Base-by-base conservation (phyloP, 2,329 filamentous ascomycete species). In the Alternaria ethzedia region DNA sequence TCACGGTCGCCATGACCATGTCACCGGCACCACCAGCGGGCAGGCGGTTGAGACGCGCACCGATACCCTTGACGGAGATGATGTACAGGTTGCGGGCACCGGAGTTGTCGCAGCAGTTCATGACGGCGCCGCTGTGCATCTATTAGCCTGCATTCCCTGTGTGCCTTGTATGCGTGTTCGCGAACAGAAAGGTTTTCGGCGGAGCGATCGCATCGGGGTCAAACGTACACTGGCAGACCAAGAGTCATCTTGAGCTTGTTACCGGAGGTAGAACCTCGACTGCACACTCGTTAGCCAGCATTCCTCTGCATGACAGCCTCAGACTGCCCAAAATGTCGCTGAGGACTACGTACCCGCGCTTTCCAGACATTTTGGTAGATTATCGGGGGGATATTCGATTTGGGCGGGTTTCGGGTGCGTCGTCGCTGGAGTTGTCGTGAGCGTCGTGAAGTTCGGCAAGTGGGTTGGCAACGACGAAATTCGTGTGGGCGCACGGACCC, bases 211-310 rank as follows among this genome's bases (percentile, higher is more conserved):
- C 60, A 65, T 63, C 66, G 66, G 65, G 64, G 59, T 62, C 60
- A 55, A 66, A 92, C 94, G 85, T 97, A 97, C 94, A 97, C 94
- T 86, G 96, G 96, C 82, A 99, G 94, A 97, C 93, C 96, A 86
- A 99, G 93, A 85, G 96, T 97, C 96, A 99, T 99, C 92, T 97
- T 98, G 82, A 98, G 92, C 92, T 99, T 99, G 92, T 96, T 96
- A 90, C 96, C 96, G 82, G 94, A 92, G 89, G 93, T 91, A 92
- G 91, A 92, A 89, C 93, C 87, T 81, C 88, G 86, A 83, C 87
- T 88, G 75, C 75, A 36, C 51, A 25, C 44, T 58, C n/a, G 68
- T 80, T 72, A 81, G 75, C 72, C 28, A 57, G 12, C 20, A 41
- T 57, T 49, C 36, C 51, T 36, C 46, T 26, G 13, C 25, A 32